Percentiles rank a stretch among this genome's conserved stretches.
Conservation (phyloP, 495 filamentous ascomycete species). For the Penicillium simplicissimum region DNA sequence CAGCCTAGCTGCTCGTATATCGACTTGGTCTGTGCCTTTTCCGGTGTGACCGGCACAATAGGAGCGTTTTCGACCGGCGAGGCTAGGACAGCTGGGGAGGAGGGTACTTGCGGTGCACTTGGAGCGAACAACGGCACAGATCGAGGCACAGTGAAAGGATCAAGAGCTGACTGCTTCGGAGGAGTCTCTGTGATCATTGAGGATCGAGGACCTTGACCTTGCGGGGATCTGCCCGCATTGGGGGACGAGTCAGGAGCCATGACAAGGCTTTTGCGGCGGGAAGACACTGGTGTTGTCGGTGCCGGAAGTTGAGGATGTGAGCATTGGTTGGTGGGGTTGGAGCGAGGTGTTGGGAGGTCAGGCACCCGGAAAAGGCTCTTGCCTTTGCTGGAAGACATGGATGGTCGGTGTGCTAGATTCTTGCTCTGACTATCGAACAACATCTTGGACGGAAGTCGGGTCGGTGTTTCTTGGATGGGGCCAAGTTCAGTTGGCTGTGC, state of each 20-base stretch:
- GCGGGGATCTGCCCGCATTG: conserved; percentile 16
- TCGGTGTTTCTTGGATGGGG: conserved; percentile 55
- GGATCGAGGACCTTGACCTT: conserved; percentile 4
- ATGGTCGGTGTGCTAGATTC: conserved; percentile 11
- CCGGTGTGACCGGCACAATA: conserved; percentile 39
- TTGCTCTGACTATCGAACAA: conserved; percentile 22
- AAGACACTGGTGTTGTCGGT: conserved; percentile 38
- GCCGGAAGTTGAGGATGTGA: conserved; percentile 17
- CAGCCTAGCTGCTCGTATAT: conserved; percentile 77
- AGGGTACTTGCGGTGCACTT: conserved; percentile 8
- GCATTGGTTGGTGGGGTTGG: background rate
- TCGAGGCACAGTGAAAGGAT: conserved; percentile 9
- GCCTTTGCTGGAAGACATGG: conserved; percentile 18
- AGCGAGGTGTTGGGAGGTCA: conserved; percentile 40
- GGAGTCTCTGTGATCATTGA: conserved; percentile 46
- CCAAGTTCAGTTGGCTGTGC: conserved; percentile 19
- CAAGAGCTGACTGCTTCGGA: conserved; percentile 32
- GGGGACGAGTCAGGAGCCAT: conserved; percentile 13
- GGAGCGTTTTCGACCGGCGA: conserved; percentile 28
- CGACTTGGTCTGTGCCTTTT: conserved; percentile 44
- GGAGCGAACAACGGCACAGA: conserved; percentile 10
- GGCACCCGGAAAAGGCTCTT: conserved; percentile 40
- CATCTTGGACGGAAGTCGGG: conserved; percentile 46
- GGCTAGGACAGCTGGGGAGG: conserved; percentile 23
- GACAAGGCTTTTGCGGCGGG: conserved; percentile 24